Evolutionary conservation across 495 filamentous ascomycete genomes (phyloP).

Genomic region (Aspergillus homomorphus): DNA sequence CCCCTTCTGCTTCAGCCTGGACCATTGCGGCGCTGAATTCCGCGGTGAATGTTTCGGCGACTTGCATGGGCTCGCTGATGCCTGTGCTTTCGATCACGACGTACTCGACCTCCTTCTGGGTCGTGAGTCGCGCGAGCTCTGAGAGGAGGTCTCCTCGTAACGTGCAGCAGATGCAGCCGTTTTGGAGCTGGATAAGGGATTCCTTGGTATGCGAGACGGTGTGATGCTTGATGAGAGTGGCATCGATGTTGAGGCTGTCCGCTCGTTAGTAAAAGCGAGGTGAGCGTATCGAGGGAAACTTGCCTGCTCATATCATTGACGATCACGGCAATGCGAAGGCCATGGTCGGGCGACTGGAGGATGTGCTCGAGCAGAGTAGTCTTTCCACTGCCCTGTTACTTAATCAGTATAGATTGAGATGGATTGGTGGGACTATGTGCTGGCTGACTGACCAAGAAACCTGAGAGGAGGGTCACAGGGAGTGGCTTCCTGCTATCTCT

Average conservation of each 20-base stretch:
- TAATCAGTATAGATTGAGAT: not conserved
- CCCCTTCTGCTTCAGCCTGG: conserved; percentile 30
- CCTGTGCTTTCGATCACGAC: conserved; percentile 60
- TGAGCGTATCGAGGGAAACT: conserved; percentile 12
- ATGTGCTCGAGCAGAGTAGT: conserved; percentile 57
- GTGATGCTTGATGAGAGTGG: conserved; percentile 51
- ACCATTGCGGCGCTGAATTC: conserved; percentile 47
- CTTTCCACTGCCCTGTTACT: conserved; percentile 51
- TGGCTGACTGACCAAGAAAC: conserved; percentile 37
- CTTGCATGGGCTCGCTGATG: conserved; percentile 62
- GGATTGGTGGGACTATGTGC: not conserved
- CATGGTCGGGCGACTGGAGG: conserved; percentile 50
- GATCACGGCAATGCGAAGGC: conserved; percentile 53
- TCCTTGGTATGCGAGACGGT: conserved; percentile 50
- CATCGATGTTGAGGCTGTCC: conserved; percentile 52
- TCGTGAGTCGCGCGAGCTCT: conserved; percentile 50
- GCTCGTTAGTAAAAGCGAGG: not conserved
- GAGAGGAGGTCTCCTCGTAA: conserved; percentile 55
- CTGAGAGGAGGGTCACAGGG: conserved; percentile 47
- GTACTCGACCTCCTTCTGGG: conserved; percentile 51
- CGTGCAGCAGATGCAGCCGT: conserved; percentile 62
- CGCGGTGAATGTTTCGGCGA: conserved; percentile 57
- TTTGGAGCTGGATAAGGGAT: conserved; percentile 58
- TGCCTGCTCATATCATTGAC: conserved; percentile 57
- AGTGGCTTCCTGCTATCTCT: conserved; percentile 25